Evolutionary conservation across 139 green algal species (phyloP).

Genomic region (Edaphochlamys debaryana): DNA sequence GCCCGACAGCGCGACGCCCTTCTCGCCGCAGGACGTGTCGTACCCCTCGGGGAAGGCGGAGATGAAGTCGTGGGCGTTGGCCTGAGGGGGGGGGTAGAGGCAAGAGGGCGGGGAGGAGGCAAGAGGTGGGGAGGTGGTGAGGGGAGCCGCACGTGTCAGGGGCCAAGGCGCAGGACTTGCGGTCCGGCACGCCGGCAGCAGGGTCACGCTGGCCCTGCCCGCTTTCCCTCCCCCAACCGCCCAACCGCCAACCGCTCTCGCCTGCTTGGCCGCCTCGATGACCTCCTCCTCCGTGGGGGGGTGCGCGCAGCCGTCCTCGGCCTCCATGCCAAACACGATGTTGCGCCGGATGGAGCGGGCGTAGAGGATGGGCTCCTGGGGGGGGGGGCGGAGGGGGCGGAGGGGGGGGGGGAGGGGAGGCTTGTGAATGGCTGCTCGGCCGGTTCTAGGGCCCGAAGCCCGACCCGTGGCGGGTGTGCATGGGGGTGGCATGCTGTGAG

Average conservation of each 20-base stretch:
- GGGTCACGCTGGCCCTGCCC: background rate
- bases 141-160: too few relatives aligned
- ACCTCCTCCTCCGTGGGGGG: constrained; percentile 64
- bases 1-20: constrained; percentile 82
- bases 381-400: too few relatives aligned
- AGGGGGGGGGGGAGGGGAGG: too few relatives aligned
- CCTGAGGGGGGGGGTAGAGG: constrained; percentile 80
- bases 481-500: too few relatives aligned
- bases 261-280: constrained; percentile 48
- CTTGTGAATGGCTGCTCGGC: too few relatives aligned
- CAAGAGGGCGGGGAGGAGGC: background rate
- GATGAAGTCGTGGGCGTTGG: constrained; percentile 91
- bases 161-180: too few relatives aligned
- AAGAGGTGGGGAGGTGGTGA: too few relatives aligned
- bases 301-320: constrained; percentile 54
- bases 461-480: too few relatives aligned
- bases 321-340: constrained; percentile 85
- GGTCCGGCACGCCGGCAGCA: too few relatives aligned
- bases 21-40: constrained; percentile 86
- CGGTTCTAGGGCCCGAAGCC: too few relatives aligned
- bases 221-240: too few relatives aligned
- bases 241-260: too few relatives aligned
- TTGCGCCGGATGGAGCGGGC: constrained; percentile 80
- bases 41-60: constrained; percentile 82
- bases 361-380: constrained; percentile 91